Percentiles rank a stretch among this genome's conserved stretches.
phyloP scores from a whole-genome alignment of 306 rosid genomes.

The Adenanthera pavonina region DNA sequence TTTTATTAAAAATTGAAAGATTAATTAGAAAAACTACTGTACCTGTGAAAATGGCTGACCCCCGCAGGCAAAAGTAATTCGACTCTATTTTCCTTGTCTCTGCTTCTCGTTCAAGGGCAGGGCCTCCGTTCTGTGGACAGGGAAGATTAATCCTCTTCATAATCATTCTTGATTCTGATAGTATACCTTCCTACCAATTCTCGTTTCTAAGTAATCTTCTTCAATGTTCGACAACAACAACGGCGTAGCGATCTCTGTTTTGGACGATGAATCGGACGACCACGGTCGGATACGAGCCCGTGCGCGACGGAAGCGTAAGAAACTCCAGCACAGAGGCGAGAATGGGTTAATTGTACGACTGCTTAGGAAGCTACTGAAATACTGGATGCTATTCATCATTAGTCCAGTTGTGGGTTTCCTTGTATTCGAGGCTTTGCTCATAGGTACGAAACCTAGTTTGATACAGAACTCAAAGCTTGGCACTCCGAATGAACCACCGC shows the following conservation, averaged over 20 bases:
- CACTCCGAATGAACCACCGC: neutral
- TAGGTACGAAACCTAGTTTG: constrained; percentile 50
- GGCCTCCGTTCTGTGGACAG: neutral
- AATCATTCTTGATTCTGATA: neutral
- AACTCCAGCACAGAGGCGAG: constrained; percentile 50
- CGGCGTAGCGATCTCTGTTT: constrained; percentile 63
- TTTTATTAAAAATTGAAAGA: too few species aligned
- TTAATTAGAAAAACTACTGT: neutral
- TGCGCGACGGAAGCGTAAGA: constrained; percentile 79
- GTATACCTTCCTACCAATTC: neutral
- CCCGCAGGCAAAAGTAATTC: neutral
- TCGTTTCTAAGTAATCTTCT: neutral
- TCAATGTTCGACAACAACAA: constrained; percentile 67
- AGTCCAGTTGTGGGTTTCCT: constrained; percentile 63
- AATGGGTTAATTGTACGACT: constrained; percentile 48
- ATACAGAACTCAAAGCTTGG: constrained; percentile 26
- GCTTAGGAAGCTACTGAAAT: constrained; percentile 51
- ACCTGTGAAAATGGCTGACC: neutral
- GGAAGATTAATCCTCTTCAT: neutral
- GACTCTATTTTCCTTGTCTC: neutral
- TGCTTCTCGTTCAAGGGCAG: neutral
- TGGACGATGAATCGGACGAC: constrained; percentile 88
- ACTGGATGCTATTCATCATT: constrained; percentile 75
- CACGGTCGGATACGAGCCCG: constrained; percentile 75
- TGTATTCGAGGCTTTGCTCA: constrained; percentile 61